phyloP scores from a whole-genome alignment of 306 rosid genomes.

The Castanospermum australe region DNA sequence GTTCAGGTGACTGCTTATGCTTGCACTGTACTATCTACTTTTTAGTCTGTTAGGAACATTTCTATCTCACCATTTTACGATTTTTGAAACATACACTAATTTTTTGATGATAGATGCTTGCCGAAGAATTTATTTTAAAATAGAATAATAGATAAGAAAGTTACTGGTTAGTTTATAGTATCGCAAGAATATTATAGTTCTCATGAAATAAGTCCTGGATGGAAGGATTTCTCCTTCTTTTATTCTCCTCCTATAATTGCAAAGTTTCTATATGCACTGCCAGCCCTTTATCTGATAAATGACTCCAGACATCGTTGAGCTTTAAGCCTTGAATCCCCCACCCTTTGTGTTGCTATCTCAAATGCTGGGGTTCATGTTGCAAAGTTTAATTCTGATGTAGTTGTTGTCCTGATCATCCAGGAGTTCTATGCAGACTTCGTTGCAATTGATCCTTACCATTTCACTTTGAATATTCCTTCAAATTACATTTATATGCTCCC shows the following conservation, averaged over 20 bases:
- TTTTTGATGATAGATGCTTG: not conserved
- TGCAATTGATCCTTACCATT: conserved; percentile 87
- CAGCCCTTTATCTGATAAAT: conserved; percentile 16
- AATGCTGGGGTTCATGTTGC: conserved; percentile 16
- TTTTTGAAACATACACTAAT: not conserved
- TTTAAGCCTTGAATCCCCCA: not conserved
- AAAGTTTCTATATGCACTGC: not conserved
- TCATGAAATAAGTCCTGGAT: not conserved
- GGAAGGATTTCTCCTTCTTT: conserved; percentile 3
- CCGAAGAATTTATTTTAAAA: not conserved
- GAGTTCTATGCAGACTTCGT: conserved; percentile 90
- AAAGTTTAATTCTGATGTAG: conserved; percentile 29
- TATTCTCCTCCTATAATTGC: not conserved
- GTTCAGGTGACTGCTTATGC: conserved; percentile 66
- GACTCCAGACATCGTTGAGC: conserved; percentile 4
- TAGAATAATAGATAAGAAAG: not conserved
- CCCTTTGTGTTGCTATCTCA: conserved; percentile 17
- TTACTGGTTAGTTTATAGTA: conserved; percentile 4
- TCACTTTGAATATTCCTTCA: conserved; percentile 74
- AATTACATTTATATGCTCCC: conserved; percentile 88
- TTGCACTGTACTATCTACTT: not conserved
- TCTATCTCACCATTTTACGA: not conserved
- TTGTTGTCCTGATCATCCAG: conserved; percentile 54
- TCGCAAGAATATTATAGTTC: not conserved
- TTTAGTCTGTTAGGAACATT: conserved; percentile 2